phyloP scores from a whole-genome alignment of 495 filamentous ascomycete genomes.

The Usnea hakonensis region DNA sequence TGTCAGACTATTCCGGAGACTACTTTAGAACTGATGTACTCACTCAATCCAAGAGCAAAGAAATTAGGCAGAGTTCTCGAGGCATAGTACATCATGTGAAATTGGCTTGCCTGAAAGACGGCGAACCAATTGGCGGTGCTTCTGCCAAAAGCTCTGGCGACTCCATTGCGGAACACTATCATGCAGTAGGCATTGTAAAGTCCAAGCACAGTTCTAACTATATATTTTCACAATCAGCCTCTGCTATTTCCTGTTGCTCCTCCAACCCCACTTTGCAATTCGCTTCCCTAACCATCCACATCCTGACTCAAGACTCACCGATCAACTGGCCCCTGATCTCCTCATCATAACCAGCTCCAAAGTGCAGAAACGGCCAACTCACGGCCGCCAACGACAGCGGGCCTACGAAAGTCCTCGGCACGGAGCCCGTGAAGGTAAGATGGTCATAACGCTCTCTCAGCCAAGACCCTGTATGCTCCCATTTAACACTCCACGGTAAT shows the following conservation, averaged over 20 bases:
- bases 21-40: slow-evolving; percentile 18
- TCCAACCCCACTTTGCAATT: too few relatives aligned
- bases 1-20: neutral
- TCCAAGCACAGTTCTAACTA: slow-evolving; percentile 72
- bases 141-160: slow-evolving; percentile 62
- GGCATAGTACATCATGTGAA: slow-evolving; percentile 91
- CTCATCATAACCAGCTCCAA: slow-evolving; percentile 29
- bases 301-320: slow-evolving; percentile 30
- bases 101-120: slow-evolving; percentile 75
- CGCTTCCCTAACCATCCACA: slow-evolving; percentile 16
- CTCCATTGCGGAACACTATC: slow-evolving; percentile 51
- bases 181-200: slow-evolving; percentile 66
- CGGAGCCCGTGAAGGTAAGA: slow-evolving; percentile 80
- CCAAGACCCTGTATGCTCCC: slow-evolving; percentile 43
- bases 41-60: slow-evolving; percentile 84
- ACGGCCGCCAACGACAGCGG: slow-evolving; percentile 62
- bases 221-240: neutral
- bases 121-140: slow-evolving; percentile 73
- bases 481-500: slow-evolving; percentile 44
- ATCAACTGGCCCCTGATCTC: slow-evolving; percentile 45
- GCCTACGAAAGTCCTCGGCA: slow-evolving; percentile 85
- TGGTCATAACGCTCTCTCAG: slow-evolving; percentile 68
- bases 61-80: slow-evolving; percentile 91
- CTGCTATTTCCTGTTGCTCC: neutral
- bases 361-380: slow-evolving; percentile 52